phyloP scores from a whole-genome alignment of 2,329 filamentous ascomycete genomes.

The Harringtonia aguacate region DNA sequence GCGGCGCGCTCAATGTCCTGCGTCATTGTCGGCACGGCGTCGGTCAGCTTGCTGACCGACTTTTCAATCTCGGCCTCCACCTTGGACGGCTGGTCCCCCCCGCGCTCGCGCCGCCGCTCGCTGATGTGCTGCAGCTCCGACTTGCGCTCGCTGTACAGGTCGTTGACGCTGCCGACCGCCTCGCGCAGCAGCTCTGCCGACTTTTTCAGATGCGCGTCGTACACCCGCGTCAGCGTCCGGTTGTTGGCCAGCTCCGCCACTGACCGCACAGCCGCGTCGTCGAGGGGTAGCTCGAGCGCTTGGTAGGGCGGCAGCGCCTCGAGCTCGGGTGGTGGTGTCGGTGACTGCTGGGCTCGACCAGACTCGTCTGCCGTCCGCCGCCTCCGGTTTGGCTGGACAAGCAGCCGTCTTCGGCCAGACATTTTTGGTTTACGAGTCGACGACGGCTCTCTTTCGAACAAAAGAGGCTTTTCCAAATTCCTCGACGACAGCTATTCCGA shows the following conservation, averaged over 20 bases:
- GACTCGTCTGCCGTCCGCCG: background rate
- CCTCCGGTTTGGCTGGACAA: conserved; percentile 7
- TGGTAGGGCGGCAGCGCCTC: conserved; percentile 38
- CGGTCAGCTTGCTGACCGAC: conserved; percentile 24
- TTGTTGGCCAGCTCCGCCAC: conserved; percentile 32
- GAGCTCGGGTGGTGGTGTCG: conserved; percentile 2
- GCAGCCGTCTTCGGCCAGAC: conserved; percentile 5
- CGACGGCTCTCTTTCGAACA: too few relatives aligned
- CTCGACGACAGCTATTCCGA: too few relatives aligned
- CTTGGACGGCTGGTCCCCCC: conserved; percentile 10
- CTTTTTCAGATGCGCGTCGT: conserved; percentile 34
- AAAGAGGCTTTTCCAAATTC: too few relatives aligned
- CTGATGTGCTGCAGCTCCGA: conserved; percentile 20
- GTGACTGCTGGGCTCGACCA: background rate
- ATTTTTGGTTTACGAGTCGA: background rate
- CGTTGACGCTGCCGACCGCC: conserved; percentile 36
- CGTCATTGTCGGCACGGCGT: conserved; percentile 30
- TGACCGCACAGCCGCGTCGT: conserved; percentile 23
- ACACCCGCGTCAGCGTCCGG: conserved; percentile 27
- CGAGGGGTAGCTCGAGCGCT: conserved; percentile 33
- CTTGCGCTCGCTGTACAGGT: conserved; percentile 25
- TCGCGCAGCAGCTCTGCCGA: conserved; percentile 31
- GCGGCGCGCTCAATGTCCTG: conserved; percentile 33
- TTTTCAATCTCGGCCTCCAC: conserved; percentile 21
- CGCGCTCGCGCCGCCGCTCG: conserved; percentile 23